phyloP scores from a whole-genome alignment of 169 alveolate genomes.

The Plasmodium reichenowi region DNA sequence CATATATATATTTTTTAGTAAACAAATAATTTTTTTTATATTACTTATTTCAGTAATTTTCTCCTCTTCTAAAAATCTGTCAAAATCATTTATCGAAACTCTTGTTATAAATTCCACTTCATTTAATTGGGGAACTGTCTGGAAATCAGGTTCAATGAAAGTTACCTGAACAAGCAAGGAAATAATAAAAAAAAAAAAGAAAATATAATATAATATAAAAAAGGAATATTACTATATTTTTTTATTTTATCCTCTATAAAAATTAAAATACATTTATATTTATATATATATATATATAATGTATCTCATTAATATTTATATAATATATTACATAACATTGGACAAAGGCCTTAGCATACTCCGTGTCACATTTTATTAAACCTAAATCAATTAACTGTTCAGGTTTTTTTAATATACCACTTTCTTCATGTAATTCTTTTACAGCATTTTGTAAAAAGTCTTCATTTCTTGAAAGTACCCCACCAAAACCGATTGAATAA shows the following conservation, averaged over 20 bases:
- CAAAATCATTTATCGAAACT: constrained; percentile 43
- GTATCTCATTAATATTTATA: not conserved
- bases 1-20: not conserved
- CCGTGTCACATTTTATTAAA: constrained; percentile 62
- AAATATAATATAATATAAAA: not conserved
- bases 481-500: constrained; percentile 81
- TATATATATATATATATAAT: not conserved
- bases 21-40: not conserved
- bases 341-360: constrained; percentile 16
- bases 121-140: constrained; percentile 50
- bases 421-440: constrained; percentile 81
- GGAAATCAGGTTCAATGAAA: constrained; percentile 33
- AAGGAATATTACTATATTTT: not conserved
- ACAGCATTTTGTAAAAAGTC: constrained; percentile 75
- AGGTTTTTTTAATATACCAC: constrained; percentile 77
- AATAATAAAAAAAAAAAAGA: not conserved
- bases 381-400: constrained; percentile 81
- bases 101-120: constrained; percentile 71
- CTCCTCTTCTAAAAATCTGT: constrained; percentile 27
- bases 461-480: constrained; percentile 80
- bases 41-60: constrained; percentile 54
- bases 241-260: not conserved
- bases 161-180: constrained; percentile 19
- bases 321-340: constrained; percentile 31
- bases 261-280: not conserved